Evolutionary conservation across 75 land plant genomes (phyloP).

Genomic region (Pinus albicaulis): DNA sequence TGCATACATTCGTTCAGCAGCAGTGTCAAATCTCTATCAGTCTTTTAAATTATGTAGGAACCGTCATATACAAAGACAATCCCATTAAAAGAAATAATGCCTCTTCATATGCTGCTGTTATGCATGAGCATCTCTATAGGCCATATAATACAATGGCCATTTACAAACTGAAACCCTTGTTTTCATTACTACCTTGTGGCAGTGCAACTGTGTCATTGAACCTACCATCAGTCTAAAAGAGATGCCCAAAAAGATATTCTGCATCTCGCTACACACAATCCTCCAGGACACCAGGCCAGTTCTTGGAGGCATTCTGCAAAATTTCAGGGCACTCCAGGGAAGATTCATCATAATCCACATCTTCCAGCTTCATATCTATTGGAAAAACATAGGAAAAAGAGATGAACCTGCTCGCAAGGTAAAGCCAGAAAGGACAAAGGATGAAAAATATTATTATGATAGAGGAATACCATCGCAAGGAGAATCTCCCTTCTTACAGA

Average conservation of each 20-base stretch:
- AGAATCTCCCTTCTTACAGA: background rate
- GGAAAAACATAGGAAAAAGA: background rate
- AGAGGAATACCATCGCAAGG: background rate
- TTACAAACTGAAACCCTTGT: background rate
- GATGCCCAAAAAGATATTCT: background rate
- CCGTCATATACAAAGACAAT: too few relatives aligned
- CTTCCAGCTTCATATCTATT: background rate
- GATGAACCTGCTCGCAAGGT: background rate
- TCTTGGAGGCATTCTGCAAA: background rate
- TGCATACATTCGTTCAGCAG: too few relatives aligned
- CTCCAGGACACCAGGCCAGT: background rate
- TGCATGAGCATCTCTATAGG: too few relatives aligned
- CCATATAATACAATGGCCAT: too few relatives aligned
- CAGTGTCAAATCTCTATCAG: too few relatives aligned
- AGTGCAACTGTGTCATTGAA: background rate
- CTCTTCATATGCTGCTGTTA: too few relatives aligned
- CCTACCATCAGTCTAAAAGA: background rate
- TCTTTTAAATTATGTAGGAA: too few relatives aligned
- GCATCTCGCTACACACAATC: background rate
- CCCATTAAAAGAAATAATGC: too few relatives aligned
- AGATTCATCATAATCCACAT: slow-evolving; percentile 1
- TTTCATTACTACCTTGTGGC: background rate
- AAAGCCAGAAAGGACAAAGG: background rate
- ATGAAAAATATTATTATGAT: background rate
- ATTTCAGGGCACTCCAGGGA: background rate